phyloP scores from a whole-genome alignment of 805 yeast genomes.

The Starmera pachycereana region DNA sequence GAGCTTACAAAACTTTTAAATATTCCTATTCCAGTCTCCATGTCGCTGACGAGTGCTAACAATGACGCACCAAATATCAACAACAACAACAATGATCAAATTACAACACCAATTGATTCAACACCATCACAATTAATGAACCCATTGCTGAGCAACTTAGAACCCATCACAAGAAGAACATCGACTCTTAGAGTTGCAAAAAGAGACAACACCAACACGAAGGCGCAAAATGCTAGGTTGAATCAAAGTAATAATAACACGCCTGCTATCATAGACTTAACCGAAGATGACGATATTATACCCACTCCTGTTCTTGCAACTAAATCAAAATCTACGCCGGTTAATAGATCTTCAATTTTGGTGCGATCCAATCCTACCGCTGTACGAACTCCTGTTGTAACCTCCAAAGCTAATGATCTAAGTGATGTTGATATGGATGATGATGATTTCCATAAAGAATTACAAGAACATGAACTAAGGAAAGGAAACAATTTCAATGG shows the following conservation, averaged over 20 bases:
- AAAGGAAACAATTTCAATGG: neutral
- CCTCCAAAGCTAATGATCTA: neutral
- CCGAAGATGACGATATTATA: constrained; percentile 3
- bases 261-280: constrained; percentile 16
- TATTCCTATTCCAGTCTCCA: neutral
- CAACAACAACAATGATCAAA: neutral
- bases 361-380: neutral
- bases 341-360: too few relatives aligned
- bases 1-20: constrained; percentile 7
- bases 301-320: neutral
- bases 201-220: constrained; percentile 8
- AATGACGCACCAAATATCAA: neutral
- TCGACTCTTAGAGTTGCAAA: constrained; percentile 12
- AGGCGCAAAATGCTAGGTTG: constrained; percentile 3
- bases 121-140: neutral
- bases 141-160: constrained; percentile 2
- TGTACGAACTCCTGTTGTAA: neutral
- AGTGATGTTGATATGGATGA: neutral
- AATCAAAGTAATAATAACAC: neutral
- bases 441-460: constrained; percentile 4
- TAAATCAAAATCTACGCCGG: neutral
- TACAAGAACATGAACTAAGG: neutral
- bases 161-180: constrained; percentile 5
- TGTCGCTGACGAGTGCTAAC: neutral
- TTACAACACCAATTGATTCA: neutral